These are phyloP conservation scores for Pythium vanterpoolii DNA, from an alignment of 352 stramenopile genomes.

Conservation along the genomic window DNA sequence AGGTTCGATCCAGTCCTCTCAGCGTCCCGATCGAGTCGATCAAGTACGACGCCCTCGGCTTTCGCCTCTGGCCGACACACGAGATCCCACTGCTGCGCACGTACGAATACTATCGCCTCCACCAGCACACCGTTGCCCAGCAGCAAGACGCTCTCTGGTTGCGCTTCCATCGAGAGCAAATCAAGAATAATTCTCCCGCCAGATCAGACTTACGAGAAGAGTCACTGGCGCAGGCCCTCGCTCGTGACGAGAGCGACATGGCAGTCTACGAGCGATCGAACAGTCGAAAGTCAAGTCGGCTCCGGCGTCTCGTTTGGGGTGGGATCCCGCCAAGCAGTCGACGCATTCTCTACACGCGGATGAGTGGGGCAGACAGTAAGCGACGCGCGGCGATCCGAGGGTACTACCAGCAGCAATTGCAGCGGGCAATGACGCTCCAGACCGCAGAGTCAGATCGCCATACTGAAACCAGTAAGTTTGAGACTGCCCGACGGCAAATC, in stretches of 20 bases:
- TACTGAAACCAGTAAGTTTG: slow-evolving; percentile 19
- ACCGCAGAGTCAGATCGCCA: background rate
- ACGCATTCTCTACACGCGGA: slow-evolving; percentile 36
- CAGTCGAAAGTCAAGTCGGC: background rate
- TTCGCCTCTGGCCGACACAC: slow-evolving; percentile 27
- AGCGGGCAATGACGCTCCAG: slow-evolving; percentile 14
- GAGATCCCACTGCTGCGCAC: slow-evolving; percentile 12
- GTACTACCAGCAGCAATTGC: slow-evolving; percentile 34
- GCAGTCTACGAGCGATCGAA: slow-evolving; percentile 8
- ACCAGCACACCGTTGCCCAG: slow-evolving; percentile 33
- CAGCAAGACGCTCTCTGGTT: slow-evolving; percentile 42
- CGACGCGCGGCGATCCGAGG: slow-evolving; percentile 15
- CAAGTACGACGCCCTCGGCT: slow-evolving; percentile 47
- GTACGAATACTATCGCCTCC: slow-evolving; percentile 49
- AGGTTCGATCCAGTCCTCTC: slow-evolving; percentile 4
- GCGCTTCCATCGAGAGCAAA: slow-evolving; percentile 11
- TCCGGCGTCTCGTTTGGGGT: slow-evolving; percentile 42
- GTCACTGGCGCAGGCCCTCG: background rate
- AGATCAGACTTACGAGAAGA: background rate
- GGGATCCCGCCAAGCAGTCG: slow-evolving; percentile 47
- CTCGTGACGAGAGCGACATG: background rate
- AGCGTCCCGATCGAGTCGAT: background rate
- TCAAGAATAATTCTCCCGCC: background rate
- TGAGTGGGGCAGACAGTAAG: slow-evolving; percentile 37
- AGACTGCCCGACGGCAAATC: slow-evolving; percentile 46